phyloP scores from a whole-genome alignment of 2,329 filamentous ascomycete species.

The Xylaria sp. region DNA sequence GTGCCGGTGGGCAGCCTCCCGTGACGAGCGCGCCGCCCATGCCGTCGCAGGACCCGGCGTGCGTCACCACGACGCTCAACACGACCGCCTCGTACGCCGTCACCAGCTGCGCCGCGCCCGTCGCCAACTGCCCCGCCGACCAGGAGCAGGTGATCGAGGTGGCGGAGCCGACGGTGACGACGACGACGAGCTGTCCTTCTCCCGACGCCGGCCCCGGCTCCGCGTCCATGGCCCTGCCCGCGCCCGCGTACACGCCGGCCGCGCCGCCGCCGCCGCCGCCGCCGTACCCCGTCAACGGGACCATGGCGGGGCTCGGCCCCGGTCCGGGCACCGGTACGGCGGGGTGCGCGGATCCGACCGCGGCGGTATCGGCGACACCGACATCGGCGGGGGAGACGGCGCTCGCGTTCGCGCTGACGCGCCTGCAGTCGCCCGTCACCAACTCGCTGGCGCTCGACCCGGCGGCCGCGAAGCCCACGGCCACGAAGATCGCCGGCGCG shows the following conservation, averaged over 20 bases:
- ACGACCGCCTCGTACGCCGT: conserved; percentile 12
- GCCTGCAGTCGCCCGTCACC: conserved; percentile 24
- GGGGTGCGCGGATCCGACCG: too few relatives aligned
- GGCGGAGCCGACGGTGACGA: conserved; percentile 21
- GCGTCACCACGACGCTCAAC: neutral
- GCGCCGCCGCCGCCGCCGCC: neutral
- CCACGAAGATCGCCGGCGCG: conserved; percentile 10
- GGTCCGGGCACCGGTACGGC: too few relatives aligned
- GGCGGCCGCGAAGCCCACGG: conserved; percentile 9
- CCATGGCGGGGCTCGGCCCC: too few relatives aligned
- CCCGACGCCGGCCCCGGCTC: too few relatives aligned
- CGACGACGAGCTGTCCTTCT: conserved; percentile 20
- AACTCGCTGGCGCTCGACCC: conserved; percentile 16
- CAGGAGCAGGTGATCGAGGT: conserved; percentile 30
- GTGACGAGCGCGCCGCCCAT: too few relatives aligned
- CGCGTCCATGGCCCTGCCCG: too few relatives aligned
- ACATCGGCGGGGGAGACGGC: too few relatives aligned
- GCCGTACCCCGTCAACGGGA: conserved; percentile 13
- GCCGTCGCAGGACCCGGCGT: neutral
- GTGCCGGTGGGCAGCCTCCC: too few relatives aligned
- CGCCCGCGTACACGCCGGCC: too few relatives aligned
- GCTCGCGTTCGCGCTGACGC: conserved; percentile 22
- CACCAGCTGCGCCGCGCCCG: conserved; percentile 27
- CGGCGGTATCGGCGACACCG: too few relatives aligned
- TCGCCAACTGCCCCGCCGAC: conserved; percentile 32